Conservation (phyloP, 495 filamentous ascomycete species). For the Copromyces sp. region DNA sequence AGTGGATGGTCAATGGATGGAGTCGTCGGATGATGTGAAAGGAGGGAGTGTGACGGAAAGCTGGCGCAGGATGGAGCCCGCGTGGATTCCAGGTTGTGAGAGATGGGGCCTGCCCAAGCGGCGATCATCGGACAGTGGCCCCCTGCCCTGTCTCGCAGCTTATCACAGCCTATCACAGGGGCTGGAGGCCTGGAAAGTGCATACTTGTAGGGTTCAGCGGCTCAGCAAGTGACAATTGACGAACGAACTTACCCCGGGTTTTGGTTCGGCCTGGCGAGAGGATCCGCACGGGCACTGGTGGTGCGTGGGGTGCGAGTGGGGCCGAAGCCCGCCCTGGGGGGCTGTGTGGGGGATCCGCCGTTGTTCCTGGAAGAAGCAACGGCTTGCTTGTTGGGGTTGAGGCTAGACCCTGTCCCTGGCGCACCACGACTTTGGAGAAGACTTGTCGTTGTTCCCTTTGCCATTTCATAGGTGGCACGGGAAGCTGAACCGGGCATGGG, state of each 20-base stretch:
- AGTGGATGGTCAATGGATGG: background rate
- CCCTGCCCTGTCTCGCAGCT: background rate
- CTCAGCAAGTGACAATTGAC: background rate
- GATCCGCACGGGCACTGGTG: background rate
- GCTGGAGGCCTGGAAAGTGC: background rate
- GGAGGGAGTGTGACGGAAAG: background rate
- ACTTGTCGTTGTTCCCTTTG: background rate
- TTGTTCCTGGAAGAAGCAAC: background rate
- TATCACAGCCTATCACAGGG: background rate
- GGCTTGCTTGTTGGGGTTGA: background rate
- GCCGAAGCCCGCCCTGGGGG: background rate
- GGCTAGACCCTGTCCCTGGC: background rate
- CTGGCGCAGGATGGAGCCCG: background rate
- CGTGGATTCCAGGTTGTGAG: background rate
- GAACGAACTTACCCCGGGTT: conserved; percentile 1
- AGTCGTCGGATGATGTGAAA: background rate
- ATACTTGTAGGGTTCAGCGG: background rate
- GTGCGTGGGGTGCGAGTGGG: background rate
- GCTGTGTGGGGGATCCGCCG: background rate
- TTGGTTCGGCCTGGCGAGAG: conserved; percentile 4
- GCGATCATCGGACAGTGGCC: background rate
- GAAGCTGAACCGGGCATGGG: background rate
- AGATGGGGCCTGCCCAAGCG: background rate
- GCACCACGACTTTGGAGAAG: background rate
- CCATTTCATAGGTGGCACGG: background rate